Percentiles rank a stretch among this genome's conserved stretches.
Conservation (phyloP, 1,284 basidiomycete species). For the Albatrellus sp. region DNA sequence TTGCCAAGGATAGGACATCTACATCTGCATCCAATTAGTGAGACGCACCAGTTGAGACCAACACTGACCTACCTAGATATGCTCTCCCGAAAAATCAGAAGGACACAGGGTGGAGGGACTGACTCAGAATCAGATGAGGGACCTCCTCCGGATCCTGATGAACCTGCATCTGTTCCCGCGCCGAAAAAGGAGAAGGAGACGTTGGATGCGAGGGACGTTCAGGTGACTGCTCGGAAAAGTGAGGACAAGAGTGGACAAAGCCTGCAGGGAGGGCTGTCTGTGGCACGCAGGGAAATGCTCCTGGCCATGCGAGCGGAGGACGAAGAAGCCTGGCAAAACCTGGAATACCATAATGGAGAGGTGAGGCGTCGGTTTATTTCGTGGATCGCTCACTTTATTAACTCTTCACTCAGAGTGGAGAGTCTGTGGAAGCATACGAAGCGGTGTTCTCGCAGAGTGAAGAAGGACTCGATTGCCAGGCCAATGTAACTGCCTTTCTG, state of each 20-base stretch:
- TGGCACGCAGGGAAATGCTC: conserved; percentile 56
- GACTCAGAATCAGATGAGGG: conserved; percentile 69
- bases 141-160: conserved; percentile 69
- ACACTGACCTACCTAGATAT: conserved; percentile 68
- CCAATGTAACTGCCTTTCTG: conserved; percentile 47
- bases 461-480: conserved; percentile 42
- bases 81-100: conserved; percentile 48
- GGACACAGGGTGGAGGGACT: conserved; percentile 31
- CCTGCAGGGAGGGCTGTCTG: conserved; percentile 44
- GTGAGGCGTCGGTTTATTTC: conserved; percentile 25
- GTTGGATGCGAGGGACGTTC: conserved; percentile 58
- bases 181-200: conserved; percentile 40
- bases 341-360: conserved; percentile 47
- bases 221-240: conserved; percentile 55
- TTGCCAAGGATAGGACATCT: conserved; percentile 37
- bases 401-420: conserved; percentile 30
- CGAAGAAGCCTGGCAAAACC: conserved; percentile 58
- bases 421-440: conserved; percentile 44
- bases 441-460: conserved; percentile 48
- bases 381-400: neutral
- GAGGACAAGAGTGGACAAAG: conserved; percentile 39
- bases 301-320: conserved; percentile 58
- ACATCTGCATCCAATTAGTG: conserved; percentile 64
- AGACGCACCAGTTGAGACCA: conserved; percentile 69
- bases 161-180: conserved; percentile 31